A percentile compares a stretch with the other conserved stretches of the same genome.
Evolutionary conservation across 768 basidiomycete species (phyloP).

Genomic region (Termitomyces sp.): DNA sequence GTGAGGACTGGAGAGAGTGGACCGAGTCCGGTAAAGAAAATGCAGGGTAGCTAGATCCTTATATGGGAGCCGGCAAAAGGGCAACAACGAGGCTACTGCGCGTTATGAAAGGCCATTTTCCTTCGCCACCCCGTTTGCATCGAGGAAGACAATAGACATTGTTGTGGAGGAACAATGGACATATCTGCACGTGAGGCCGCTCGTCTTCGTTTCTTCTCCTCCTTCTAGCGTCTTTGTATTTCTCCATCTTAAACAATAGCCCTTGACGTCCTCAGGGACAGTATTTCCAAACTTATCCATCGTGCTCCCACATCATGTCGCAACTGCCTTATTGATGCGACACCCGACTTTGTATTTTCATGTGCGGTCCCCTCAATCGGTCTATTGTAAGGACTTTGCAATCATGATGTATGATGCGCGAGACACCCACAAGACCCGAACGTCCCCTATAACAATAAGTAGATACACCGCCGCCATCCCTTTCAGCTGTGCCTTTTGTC

Average conservation of each 20-base stretch:
- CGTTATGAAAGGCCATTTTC: background rate
- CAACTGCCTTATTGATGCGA: background rate
- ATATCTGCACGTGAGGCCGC: constrained; percentile 10
- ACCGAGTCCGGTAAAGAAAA: constrained; percentile 19
- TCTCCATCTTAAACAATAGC: constrained; percentile 1
- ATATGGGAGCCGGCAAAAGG: constrained; percentile 8
- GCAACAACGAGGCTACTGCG: constrained; percentile 7
- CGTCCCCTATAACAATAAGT: background rate
- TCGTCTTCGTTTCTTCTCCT: constrained; percentile 1
- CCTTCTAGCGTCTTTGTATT: constrained; percentile 2
- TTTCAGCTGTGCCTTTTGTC: background rate
- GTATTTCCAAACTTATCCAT: background rate
- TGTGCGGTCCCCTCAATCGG: background rate
- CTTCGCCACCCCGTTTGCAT: background rate
- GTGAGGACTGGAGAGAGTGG: constrained; percentile 21
- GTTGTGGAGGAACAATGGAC: constrained; percentile 13
- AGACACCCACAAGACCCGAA: constrained; percentile 5
- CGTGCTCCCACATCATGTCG: constrained; percentile 11
- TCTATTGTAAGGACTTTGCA: background rate
- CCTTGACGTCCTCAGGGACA: constrained; percentile 1
- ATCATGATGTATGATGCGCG: background rate
- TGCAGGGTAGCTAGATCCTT: constrained; percentile 1
- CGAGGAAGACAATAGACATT: constrained; percentile 14
- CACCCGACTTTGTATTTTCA: constrained; percentile 9
- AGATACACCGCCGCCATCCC: background rate